These are phyloP conservation scores for Lichtheimia ornata DNA, from an alignment of 371 early-diverging fungal genomes.

Conservation along the genomic window DNA sequence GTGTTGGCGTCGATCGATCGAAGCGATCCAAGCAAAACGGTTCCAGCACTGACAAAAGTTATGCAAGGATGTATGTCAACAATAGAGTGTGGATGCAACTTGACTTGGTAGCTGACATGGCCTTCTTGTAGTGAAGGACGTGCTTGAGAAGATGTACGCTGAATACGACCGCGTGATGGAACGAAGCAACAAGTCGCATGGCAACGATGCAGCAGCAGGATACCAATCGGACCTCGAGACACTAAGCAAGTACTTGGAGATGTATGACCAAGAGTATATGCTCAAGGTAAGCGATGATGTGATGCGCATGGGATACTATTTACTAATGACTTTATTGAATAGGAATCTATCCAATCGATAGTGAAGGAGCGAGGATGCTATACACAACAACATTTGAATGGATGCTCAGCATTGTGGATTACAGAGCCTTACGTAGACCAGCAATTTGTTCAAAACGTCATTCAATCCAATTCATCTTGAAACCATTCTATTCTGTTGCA, in stretches of 20 bases:
- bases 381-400: constrained; percentile 9
- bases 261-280: constrained; percentile 20
- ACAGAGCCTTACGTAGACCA: constrained; percentile 7
- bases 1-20: constrained; percentile 4
- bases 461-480: no score
- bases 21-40: constrained; percentile 4
- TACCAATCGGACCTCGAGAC: neutral
- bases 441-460: no score
- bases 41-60: neutral
- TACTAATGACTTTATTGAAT: neutral
- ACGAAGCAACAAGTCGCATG: no score
- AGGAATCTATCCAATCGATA: constrained; percentile 20
- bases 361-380: constrained; percentile 13
- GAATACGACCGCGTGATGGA: constrained; percentile 9
- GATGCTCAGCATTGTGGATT: constrained; percentile 1
- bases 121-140: constrained; percentile 9
- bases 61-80: neutral
- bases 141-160: constrained; percentile 18
- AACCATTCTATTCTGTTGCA: no score
- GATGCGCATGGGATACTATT: no score
- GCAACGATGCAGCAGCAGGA: constrained; percentile 4
- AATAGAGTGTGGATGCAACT: neutral
- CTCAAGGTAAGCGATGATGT: constrained; percentile 12
- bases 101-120: neutral
- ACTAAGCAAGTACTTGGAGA: constrained; percentile 12